These are phyloP conservation scores for Pestalotiopsis sp. DNA, from an alignment of 2,329 filamentous ascomycete species.

Conservation along the genomic window DNA sequence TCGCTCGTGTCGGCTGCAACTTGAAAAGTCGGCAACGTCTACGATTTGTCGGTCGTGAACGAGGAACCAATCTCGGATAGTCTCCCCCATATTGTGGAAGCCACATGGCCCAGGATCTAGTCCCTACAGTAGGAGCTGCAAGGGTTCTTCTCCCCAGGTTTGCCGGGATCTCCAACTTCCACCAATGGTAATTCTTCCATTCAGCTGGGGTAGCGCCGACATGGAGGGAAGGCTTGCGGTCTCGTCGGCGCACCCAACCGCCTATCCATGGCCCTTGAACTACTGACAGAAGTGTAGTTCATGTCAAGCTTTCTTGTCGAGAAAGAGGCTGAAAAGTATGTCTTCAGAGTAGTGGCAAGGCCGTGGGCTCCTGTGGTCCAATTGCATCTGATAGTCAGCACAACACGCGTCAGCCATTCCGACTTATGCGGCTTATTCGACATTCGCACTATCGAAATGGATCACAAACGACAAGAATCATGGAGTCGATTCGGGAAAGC, in stretches of 20 bases:
- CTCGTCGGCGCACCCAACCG: not conserved
- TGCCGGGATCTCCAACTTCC: constrained; percentile 12
- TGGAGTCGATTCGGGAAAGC: not conserved
- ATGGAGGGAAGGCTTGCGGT: not conserved
- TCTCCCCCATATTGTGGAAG: not conserved
- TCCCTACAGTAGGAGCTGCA: not conserved
- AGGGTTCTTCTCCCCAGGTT: constrained; percentile 4
- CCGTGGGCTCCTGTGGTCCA: not conserved
- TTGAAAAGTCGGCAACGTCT: not conserved
- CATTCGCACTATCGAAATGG: not conserved
- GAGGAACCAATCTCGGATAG: constrained; percentile 10
- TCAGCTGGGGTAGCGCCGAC: not conserved
- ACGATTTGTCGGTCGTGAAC: not conserved
- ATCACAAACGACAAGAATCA: not conserved
- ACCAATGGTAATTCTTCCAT: constrained; percentile 18
- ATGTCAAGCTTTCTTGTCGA: not conserved
- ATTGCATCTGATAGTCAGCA: not conserved
- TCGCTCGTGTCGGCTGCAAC: not conserved
- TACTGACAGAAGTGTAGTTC: not conserved
- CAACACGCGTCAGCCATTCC: not conserved
- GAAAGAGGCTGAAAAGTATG: not conserved
- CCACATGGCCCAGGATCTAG: not conserved
- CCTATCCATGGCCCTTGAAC: not conserved
- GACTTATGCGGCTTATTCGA: not conserved
- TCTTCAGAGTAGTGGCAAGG: not conserved